Conservation (phyloP, 164 flowering plant genomes). For the Nymphaea thermarum region DNA sequence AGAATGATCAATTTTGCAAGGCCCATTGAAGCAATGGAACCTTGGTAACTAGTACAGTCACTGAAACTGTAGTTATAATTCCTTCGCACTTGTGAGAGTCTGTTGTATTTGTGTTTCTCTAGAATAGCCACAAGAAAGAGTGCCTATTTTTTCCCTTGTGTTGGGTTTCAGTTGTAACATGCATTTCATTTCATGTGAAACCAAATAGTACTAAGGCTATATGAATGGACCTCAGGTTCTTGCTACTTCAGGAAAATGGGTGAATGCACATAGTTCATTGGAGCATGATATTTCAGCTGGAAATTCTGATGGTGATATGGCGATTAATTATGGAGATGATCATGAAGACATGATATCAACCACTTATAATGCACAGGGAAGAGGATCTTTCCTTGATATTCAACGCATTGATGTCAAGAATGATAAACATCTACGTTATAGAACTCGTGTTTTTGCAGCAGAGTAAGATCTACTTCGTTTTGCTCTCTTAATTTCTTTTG, state of each 20-base stretch:
- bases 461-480: conserved; percentile 48
- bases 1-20: too few species aligned
- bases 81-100: too few species aligned
- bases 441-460: conserved; percentile 93
- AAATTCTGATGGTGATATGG: conserved; percentile 29
- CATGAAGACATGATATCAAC: conserved; percentile 86
- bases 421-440: conserved; percentile 75
- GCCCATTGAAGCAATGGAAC: too few species aligned
- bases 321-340: conserved; percentile 50
- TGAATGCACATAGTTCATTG: conserved; percentile 9
- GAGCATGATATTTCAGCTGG: conserved; percentile 27
- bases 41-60: too few species aligned
- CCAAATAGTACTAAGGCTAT: neutral
- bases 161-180: too few species aligned
- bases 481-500: neutral
- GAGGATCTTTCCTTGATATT: conserved; percentile 17
- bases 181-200: too few species aligned
- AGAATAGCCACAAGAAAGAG: too few species aligned
- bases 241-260: conserved; percentile 41
- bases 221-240: conserved; percentile 39
- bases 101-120: too few species aligned
- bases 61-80: too few species aligned
- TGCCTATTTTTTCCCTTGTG: too few species aligned
- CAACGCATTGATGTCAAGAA: conserved; percentile 20
- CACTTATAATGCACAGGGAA: conserved; percentile 11